Percentiles rank a stretch among this genome's conserved stretches.
These are phyloP conservation scores for Candida anglica DNA, from an alignment of 805 yeast species.

Conservation along the genomic window DNA sequence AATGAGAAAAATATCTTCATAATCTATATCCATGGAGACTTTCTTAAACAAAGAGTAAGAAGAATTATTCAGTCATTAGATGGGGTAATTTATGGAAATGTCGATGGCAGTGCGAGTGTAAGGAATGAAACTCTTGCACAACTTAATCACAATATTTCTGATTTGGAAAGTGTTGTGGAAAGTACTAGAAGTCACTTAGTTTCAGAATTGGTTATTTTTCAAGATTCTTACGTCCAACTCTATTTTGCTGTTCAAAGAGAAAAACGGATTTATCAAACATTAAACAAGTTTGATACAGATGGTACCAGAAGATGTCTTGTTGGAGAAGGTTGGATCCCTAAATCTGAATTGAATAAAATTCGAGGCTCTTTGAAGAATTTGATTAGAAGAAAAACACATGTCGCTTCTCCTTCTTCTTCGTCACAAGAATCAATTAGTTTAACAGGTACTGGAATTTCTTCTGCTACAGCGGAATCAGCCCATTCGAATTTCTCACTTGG, in stretches of 20 bases:
- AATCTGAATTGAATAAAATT: constrained; percentile 39
- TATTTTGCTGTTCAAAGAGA: constrained; percentile 44
- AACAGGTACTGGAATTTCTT: background rate
- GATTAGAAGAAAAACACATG: constrained; percentile 32
- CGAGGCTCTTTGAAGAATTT: constrained; percentile 38
- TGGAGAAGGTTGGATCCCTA: constrained; percentile 76
- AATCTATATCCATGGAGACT: constrained; percentile 38
- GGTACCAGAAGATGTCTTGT: constrained; percentile 59
- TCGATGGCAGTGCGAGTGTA: constrained; percentile 23
- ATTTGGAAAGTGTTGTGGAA: constrained; percentile 27
- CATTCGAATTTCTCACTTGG: constrained; percentile 1
- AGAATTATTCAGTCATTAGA: constrained; percentile 35
- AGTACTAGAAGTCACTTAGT: constrained; percentile 33
- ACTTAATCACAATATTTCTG: constrained; percentile 28
- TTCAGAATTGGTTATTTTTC: constrained; percentile 33
- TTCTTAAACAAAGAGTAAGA: constrained; percentile 28
- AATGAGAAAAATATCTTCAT: constrained; percentile 34
- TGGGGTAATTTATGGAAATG: constrained; percentile 34
- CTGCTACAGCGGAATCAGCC: background rate
- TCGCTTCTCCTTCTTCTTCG: background rate
- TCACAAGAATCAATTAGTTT: background rate
- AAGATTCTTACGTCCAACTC: constrained; percentile 31
- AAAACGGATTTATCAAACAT: constrained; percentile 51
- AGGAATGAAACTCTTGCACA: constrained; percentile 24
- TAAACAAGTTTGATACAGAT: constrained; percentile 69